Evolutionary conservation across 768 basidiomycete species (phyloP).

Genomic region (Leucocoprinus birnbaumii): DNA sequence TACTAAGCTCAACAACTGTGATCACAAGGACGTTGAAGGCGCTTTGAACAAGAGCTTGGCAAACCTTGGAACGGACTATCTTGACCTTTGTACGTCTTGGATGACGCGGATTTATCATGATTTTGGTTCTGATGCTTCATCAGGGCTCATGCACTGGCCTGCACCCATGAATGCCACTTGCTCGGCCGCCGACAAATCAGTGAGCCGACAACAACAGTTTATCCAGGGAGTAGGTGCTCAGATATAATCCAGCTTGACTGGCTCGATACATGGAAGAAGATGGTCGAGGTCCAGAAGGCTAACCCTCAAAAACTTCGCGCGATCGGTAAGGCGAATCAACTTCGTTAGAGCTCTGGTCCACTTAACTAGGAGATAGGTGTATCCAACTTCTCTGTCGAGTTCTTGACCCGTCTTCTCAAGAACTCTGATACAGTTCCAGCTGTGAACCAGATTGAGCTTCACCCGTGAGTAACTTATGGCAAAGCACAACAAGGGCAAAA

Average conservation of each 20-base stretch:
- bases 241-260: slow-evolving; percentile 42
- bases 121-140: background rate
- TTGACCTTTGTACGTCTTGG: slow-evolving; percentile 65
- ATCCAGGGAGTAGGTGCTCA: background rate
- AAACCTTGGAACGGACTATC: slow-evolving; percentile 68
- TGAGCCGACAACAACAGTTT: slow-evolving; percentile 13
- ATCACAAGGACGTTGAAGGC: slow-evolving; percentile 55
- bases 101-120: background rate
- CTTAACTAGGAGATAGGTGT: slow-evolving; percentile 36
- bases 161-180: slow-evolving; percentile 62
- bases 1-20: slow-evolving; percentile 64
- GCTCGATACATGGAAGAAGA: slow-evolving; percentile 76
- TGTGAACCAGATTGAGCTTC: slow-evolving; percentile 78
- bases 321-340: slow-evolving; percentile 46
- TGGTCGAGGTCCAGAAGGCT: slow-evolving; percentile 68
- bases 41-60: slow-evolving; percentile 70
- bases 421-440: slow-evolving; percentile 62
- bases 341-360: background rate
- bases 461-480: slow-evolving; percentile 44
- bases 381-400: slow-evolving; percentile 69
- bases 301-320: slow-evolving; percentile 72
- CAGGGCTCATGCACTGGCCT: slow-evolving; percentile 84
- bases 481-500: background rate
- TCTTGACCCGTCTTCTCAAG: slow-evolving; percentile 58
- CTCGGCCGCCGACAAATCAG: slow-evolving; percentile 45